phyloP scores from a whole-genome alignment of 441 rosid species.

The Capsella rubella region DNA sequence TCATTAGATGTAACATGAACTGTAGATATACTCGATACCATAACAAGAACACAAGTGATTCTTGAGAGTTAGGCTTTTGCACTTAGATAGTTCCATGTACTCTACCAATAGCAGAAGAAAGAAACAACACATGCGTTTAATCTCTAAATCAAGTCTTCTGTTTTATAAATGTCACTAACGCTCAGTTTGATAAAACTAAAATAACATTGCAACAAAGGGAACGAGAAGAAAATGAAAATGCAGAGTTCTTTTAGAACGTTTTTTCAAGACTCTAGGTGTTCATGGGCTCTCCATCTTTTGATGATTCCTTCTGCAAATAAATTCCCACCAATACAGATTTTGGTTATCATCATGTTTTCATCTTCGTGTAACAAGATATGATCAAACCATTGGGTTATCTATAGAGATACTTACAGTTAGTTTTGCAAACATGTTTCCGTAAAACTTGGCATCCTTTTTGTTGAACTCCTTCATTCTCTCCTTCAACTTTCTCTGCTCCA shows the following conservation, averaged over 20 bases:
- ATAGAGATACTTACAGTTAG: conserved; percentile 51
- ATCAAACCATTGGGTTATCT: conserved; percentile 36
- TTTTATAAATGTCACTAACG: not conserved
- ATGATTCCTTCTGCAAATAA: conserved; percentile 55
- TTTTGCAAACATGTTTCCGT: conserved; percentile 90
- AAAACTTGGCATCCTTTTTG: conserved; percentile 82
- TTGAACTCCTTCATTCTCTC: conserved; percentile 82
- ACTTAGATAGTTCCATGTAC: no score
- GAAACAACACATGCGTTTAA: conserved; percentile 1
- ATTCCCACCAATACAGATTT: not conserved
- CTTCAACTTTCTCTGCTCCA: conserved; percentile 72
- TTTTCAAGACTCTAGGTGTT: conserved; percentile 25
- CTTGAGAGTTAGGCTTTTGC: no score
- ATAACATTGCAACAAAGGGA: conserved; percentile 9
- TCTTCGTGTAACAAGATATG: not conserved
- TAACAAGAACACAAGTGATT: no score
- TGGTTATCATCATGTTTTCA: not conserved
- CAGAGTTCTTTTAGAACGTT: not conserved
- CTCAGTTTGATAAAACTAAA: not conserved
- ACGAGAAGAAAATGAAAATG: conserved; percentile 1
- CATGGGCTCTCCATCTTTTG: conserved; percentile 52
- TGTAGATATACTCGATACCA: no score
- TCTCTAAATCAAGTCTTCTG: not conserved
- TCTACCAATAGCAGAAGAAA: not conserved
- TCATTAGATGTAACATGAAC: no score